These are phyloP conservation scores for Botryotinia globosa DNA, from an alignment of 2,329 filamentous ascomycete species.

Conservation along the genomic window DNA sequence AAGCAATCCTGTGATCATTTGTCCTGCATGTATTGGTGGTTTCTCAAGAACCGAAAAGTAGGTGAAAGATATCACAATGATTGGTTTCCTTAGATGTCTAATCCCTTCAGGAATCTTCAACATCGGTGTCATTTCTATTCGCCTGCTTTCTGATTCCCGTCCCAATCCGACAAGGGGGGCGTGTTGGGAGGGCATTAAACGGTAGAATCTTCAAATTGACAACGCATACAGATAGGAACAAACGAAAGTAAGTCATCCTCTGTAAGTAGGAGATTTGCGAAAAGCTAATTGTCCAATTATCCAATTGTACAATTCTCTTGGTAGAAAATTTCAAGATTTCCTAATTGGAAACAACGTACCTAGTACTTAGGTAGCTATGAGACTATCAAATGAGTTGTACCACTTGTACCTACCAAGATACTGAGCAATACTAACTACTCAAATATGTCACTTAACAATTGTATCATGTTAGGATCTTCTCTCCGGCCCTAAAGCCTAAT, in stretches of 20 bases:
- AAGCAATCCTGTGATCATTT: constrained; percentile 20
- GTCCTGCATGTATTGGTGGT: not conserved
- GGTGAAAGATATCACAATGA: not conserved
- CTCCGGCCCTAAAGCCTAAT: constrained; percentile 17
- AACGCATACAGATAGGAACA: constrained; percentile 19
- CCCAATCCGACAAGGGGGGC: constrained; percentile 4
- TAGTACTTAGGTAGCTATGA: not conserved
- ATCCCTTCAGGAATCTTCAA: constrained; percentile 1
- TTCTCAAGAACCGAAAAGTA: not conserved
- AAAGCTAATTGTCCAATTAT: not conserved
- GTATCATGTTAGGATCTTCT: not conserved
- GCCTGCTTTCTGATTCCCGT: constrained; percentile 8
- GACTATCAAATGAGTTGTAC: not conserved
- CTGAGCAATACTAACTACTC: not conserved
- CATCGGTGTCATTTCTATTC: constrained; percentile 15
- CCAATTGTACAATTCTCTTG: not conserved
- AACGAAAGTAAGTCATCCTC: not conserved
- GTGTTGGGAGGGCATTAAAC: not conserved
- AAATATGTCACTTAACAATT: not conserved
- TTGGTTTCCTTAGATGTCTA: not conserved
- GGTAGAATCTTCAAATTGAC: constrained; percentile 18
- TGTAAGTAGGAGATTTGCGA: not conserved
- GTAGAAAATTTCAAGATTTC: not conserved
- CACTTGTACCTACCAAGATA: not conserved
- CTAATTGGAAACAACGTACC: not conserved